Base-by-base conservation (phyloP, 345 rosid genomes). In the Heritiera littoralis region DNA sequence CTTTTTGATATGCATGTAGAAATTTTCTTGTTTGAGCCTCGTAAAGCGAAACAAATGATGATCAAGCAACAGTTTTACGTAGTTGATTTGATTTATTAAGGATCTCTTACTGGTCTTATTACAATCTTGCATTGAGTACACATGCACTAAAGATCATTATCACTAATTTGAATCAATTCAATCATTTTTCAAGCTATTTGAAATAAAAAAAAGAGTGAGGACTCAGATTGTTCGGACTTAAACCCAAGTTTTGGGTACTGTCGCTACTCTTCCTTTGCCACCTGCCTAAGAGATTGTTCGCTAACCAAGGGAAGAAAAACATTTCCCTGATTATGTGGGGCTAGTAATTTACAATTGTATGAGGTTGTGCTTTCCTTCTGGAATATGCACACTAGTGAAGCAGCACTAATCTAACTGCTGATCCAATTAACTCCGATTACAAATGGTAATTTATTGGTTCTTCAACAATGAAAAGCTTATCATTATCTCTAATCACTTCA, bases 401-500 rank as follows among this genome's bases (percentile, higher is more conserved):
- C 28, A 51, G 18, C 59, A 12, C 46, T 71, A 71, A 48, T 14
- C 56, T 46, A 18, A 9, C 71, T 38, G 9, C 71, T 15, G 9
- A 66, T 66, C 20, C 17, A 61, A 56, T 18, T 11, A 32, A 48
- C 3, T 64, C 67, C 55, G 43, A 55, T 65, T 78, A 74, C 80
- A 54, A 12, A 15, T 54, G 58, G 18, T 54, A 15, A 54, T 54
- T 54, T 14, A 15, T 54, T 54, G 58, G 64, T 76, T 81, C 80
- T 58, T 90, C 94, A 66, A 90, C 83, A 56, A 93, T 77, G 86
- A 88, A 95, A 49, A 93, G 87, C 83, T 91, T 95, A 76, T 95
- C 98, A 49, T 90, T 87, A 78, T 95, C 98, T 86, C 98, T 87
- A 75, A 95, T 90, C 75, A 95, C 95, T 81, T 95, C 94, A 74